Conservation (phyloP, 306 rosid species). For the Dicorynia guianensis region DNA sequence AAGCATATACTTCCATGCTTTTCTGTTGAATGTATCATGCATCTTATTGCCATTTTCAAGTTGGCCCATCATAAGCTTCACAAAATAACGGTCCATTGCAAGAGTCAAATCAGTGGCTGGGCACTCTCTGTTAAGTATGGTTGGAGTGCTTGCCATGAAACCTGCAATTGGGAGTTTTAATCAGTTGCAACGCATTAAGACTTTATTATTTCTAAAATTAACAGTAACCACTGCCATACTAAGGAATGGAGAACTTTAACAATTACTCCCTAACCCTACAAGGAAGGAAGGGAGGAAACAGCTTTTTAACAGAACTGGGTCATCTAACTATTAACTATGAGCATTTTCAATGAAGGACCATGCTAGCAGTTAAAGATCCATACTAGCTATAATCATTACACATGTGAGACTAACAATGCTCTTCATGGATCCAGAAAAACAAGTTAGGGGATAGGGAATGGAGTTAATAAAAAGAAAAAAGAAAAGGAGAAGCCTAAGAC, state of each 20-base stretch:
- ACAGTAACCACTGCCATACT: neutral
- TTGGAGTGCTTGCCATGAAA: slow-evolving; percentile 40
- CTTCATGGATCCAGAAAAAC: slow-evolving; percentile 9
- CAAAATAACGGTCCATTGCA: slow-evolving; percentile 57
- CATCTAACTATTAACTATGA: neutral
- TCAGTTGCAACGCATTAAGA: neutral
- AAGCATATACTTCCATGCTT: slow-evolving; percentile 59
- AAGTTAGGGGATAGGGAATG: neutral
- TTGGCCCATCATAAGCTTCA: slow-evolving; percentile 63
- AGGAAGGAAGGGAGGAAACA: neutral
- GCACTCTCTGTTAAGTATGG: slow-evolving; percentile 37
- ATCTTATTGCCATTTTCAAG: slow-evolving; percentile 49
- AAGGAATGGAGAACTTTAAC: slow-evolving; percentile 3
- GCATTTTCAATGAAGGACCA: neutral
- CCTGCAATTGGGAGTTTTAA: slow-evolving; percentile 38
- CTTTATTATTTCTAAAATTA: neutral
- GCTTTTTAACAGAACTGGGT: neutral
- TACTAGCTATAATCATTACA: slow-evolving; percentile 6
- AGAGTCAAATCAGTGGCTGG: slow-evolving; percentile 48
- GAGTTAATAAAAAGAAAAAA: neutral
- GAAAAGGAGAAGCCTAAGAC: neutral
- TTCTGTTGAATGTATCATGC: slow-evolving; percentile 44
- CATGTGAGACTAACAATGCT: neutral
- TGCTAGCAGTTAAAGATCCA: neutral
- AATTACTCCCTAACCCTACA: neutral